A percentile compares a stretch with the other conserved stretches of the same genome.
Conservation (phyloP, 139 green algal genomes). For the Pleodorina starrii region DNA sequence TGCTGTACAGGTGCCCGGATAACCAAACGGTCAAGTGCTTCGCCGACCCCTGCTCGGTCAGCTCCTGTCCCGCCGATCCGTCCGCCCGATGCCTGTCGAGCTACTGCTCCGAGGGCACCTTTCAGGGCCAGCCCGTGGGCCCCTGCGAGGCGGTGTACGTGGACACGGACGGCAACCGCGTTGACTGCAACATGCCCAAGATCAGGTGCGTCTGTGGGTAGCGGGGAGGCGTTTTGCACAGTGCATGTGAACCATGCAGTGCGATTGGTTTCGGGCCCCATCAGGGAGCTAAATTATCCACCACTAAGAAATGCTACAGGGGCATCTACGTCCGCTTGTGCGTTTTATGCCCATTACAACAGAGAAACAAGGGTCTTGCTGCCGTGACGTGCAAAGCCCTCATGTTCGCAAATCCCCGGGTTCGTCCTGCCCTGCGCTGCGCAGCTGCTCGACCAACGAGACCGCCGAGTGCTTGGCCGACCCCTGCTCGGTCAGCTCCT, state of each 20-base stretch:
- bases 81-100: neutral
- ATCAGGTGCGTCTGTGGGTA: neutral
- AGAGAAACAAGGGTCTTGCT: too few species aligned
- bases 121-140: neutral
- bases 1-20: too few species aligned
- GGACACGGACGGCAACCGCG: neutral
- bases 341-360: neutral
- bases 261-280: too few species aligned
- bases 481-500: neutral
- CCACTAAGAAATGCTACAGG: too few species aligned
- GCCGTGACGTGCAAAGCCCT: too few species aligned
- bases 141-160: neutral
- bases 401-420: too few species aligned
- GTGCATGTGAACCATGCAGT: too few species aligned
- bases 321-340: too few species aligned
- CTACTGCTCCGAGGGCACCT: neutral
- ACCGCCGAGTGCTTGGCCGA: conserved; percentile 11
- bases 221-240: too few species aligned
- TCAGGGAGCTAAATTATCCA: too few species aligned
- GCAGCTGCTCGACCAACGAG: neutral
- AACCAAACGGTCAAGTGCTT: too few species aligned
- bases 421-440: too few species aligned
- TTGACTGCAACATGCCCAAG: neutral
- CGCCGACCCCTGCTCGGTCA: neutral
- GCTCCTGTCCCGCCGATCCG: neutral